Conservation (phyloP, 1,284 basidiomycete genomes). For the Trichosporon coremiiforme region DNA sequence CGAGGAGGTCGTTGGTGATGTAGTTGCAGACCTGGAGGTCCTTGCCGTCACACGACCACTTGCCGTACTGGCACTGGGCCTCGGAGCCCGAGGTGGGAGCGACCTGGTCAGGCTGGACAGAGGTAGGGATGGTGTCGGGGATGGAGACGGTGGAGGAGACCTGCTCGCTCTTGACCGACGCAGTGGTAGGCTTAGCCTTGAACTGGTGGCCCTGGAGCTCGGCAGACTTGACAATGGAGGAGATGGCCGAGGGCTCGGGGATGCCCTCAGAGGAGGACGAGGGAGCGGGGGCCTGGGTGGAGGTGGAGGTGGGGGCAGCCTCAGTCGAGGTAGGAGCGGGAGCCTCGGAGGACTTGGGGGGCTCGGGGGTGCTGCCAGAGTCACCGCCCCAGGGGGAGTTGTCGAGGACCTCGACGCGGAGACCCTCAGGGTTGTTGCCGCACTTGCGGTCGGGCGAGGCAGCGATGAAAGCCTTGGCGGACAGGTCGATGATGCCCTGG, state of each 20-base stretch:
- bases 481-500: constrained; percentile 40
- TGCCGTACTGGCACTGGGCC: constrained; percentile 37
- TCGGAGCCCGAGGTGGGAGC: constrained; percentile 19
- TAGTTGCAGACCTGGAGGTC: constrained; percentile 41
- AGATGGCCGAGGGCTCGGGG: constrained; percentile 13
- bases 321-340: constrained; percentile 6
- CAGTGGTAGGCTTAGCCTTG: constrained; percentile 17
- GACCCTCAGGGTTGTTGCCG: constrained; percentile 41
- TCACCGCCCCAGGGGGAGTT: constrained; percentile 24
- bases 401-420: constrained; percentile 40
- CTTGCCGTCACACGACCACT: constrained; percentile 40
- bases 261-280: not conserved
- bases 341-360: constrained; percentile 18
- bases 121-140: constrained; percentile 8
- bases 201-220: constrained; percentile 11
- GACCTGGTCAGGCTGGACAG: constrained; percentile 15
- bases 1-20: constrained; percentile 23
- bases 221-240: constrained; percentile 15
- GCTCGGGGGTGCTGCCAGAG: constrained; percentile 4
- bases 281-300: constrained; percentile 1
- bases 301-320: not conserved
- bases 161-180: not conserved
- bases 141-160: constrained; percentile 19
- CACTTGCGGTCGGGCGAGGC: constrained; percentile 32
- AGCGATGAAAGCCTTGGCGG: constrained; percentile 33